phyloP scores from a whole-genome alignment of 1,284 basidiomycete genomes.

The Phlebopus sp. region DNA sequence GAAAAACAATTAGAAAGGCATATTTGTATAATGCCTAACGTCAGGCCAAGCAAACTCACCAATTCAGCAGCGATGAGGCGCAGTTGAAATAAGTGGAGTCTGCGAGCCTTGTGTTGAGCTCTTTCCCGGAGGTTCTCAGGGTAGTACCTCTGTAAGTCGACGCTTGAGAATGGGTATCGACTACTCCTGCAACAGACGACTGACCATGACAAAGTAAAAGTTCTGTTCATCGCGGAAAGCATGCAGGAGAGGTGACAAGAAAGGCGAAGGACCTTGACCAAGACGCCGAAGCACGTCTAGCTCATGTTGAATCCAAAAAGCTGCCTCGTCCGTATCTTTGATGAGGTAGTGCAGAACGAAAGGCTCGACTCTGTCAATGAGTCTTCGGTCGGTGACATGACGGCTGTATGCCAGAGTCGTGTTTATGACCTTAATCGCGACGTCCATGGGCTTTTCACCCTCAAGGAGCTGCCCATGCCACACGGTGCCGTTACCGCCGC shows the following conservation, averaged over 20 bases:
- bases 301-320: neutral
- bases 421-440: constrained; percentile 13
- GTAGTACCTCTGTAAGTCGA: constrained; percentile 10
- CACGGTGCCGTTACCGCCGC: constrained; percentile 11
- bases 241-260: constrained; percentile 11
- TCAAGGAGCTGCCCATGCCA: constrained; percentile 9
- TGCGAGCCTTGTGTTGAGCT: neutral
- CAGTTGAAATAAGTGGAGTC: constrained; percentile 8
- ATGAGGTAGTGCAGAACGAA: neutral
- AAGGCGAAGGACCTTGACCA: constrained; percentile 2
- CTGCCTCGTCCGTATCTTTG: neutral
- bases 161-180: neutral
- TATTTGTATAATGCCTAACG: neutral
- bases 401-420: constrained; percentile 2
- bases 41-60: constrained; percentile 1
- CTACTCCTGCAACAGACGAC: neutral
- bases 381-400: neutral
- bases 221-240: constrained; percentile 10
- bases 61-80: constrained; percentile 14
- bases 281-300: neutral
- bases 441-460: constrained; percentile 4
- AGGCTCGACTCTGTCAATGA: neutral
- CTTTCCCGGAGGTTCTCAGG: constrained; percentile 11
- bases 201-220: constrained; percentile 13
- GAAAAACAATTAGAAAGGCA: neutral